Base-by-base conservation (phyloP, 768 basidiomycete species). In the Kwoniella heveanensis region DNA sequence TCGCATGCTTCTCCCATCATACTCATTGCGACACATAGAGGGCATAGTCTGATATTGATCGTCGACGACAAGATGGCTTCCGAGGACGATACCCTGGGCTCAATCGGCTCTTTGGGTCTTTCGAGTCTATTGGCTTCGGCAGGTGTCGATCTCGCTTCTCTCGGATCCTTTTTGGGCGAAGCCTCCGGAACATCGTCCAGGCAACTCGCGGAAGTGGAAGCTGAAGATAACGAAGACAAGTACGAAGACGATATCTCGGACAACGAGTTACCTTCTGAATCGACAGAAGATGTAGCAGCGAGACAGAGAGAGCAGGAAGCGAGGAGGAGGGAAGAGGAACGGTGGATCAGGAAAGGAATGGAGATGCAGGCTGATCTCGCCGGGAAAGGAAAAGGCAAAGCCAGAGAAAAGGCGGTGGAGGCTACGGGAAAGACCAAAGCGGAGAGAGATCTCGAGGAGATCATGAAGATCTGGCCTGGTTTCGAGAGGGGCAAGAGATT, bases 401-500 rank as follows among this genome's bases (percentile, higher is more conserved):
- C 22, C 12, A 60, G 55, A 17, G 39, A 44, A 17, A 44, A 44
- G 15, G 17, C 39, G 29, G 44, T 48, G 19, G 63, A 61, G 21
- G 52, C 22, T 22, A 29, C 32, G 44, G 46, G 29, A 39, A 60
- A 52, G 37, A 22, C 15, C 26, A 62, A 67, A 62, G 60, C 62
- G 30, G 54, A 65, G 44, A 48, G 26, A 27, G 57, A 51, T 50
- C 48, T 64, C 50, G 60, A 56, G 7, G 59, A 64, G 32, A 58
- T 73, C 27, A 60, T 66, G 61, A 64, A 57, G 26, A 65, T 74
- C 17, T 77, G 75, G 75, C 75, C 75, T 26, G 70, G 62, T 2
- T 77, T 72, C 47, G 65, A 64, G 25, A 39, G 54, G 50, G 75
- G 72, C 2, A 61, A 70, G 39, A 66, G 66, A 37, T 22, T 77